A percentile compares a stretch with the other conserved stretches of the same genome.
These are phyloP conservation scores for Leccinum barrowsii DNA, from an alignment of 768 basidiomycete genomes.

Conservation along the genomic window DNA sequence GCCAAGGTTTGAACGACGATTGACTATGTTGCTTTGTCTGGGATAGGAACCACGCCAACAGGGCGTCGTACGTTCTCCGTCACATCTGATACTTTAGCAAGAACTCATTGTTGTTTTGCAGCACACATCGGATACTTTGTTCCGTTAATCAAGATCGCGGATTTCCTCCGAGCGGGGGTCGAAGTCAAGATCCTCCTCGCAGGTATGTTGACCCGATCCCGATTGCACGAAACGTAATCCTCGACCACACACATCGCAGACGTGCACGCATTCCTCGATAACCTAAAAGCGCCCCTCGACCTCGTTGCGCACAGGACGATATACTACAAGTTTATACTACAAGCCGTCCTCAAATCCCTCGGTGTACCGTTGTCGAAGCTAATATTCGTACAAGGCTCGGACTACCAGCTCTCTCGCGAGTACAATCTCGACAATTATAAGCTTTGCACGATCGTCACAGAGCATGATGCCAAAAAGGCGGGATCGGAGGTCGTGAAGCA, in stretches of 20 bases:
- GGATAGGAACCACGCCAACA: slow-evolving; percentile 84
- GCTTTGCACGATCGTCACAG: slow-evolving; percentile 85
- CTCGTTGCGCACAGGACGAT: slow-evolving; percentile 84
- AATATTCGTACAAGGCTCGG: slow-evolving; percentile 83
- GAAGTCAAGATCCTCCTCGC: slow-evolving; percentile 82
- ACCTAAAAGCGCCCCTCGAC: slow-evolving; percentile 91
- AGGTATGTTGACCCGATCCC: slow-evolving; percentile 38
- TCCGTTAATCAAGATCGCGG: slow-evolving; percentile 90
- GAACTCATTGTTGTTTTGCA: slow-evolving; percentile 30
- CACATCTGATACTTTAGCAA: not conserved
- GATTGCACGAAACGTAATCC: not conserved
- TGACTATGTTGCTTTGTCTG: not conserved
- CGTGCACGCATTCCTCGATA: slow-evolving; percentile 96
- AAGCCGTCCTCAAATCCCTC: slow-evolving; percentile 81
- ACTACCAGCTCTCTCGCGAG: slow-evolving; percentile 86
- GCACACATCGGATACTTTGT: slow-evolving; percentile 99
- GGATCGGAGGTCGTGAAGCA: slow-evolving; percentile 99
- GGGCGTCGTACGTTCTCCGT: slow-evolving; percentile 74
- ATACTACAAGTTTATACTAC: slow-evolving; percentile 85
- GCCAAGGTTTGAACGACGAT: not conserved
- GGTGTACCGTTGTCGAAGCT: slow-evolving; percentile 87
- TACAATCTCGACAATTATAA: slow-evolving; percentile 96
- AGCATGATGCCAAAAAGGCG: slow-evolving; percentile 97
- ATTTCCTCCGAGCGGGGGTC: slow-evolving; percentile 91
- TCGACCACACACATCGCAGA: slow-evolving; percentile 41